Base-by-base conservation (phyloP, 2,329 filamentous ascomycete species). In the Fusarium robinianum region DNA sequence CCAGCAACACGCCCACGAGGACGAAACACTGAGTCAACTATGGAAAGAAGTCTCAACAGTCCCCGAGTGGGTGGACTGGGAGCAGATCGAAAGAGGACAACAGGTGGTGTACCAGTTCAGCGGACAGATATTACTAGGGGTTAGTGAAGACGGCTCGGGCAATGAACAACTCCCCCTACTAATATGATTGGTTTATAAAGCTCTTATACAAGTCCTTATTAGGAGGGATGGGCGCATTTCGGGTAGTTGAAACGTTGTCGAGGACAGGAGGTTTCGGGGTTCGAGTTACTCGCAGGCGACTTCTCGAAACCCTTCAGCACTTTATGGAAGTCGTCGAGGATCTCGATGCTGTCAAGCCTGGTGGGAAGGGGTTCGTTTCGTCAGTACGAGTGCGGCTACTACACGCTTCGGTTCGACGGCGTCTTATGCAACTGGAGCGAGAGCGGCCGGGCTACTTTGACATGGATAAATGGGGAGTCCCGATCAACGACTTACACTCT, bases 91-190 rank as follows among this genome's bases (percentile, higher is more conserved):
- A 46, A 75, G 87, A 58, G 88, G 87, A 0, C 87, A 92, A 63
- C 80, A 87, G 55, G 79, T 90, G 1, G 89, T 90, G 60, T 90
- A 88, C 64, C 80, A 87, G 23, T 91, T 90, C 64, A 85, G 81
- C 12, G 82, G 81, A 0, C 80, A 85, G 1, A 78, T 79, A 15
- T 66, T 90, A 14, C 85, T 83, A 6, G 81, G 71, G 8, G 74
- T 74, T 60, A 58, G 67, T 56, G 23, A 24, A 23, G 12, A n/a
- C 18, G 17, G 12, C 29, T 25, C 29, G 5, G 10, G n/a, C n/a
- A n/a, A n/a, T n/a, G n/a, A n/a, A n/a, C n/a, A n/a, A n/a, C n/a
- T n/a, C n/a, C n/a, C n/a, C 6, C 12, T 9, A 8, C 15, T 1
- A 8, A 5, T 2, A 6, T 19, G 5, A 3, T 5, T 21, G 10